Conservation (phyloP, 75 land plant species). For the Azolla pinnata region DNA sequence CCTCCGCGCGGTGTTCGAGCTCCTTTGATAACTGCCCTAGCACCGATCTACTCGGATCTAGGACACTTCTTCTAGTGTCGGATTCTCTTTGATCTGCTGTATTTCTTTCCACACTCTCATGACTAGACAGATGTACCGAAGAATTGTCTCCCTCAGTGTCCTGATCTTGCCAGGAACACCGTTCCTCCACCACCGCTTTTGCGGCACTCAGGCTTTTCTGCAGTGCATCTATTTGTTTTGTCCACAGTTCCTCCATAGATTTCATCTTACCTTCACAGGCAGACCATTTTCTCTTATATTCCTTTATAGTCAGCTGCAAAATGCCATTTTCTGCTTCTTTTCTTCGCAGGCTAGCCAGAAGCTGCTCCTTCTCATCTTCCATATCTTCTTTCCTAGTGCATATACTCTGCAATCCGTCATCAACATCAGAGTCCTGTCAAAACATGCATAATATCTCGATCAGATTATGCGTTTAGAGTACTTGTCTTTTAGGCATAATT, state of each 20-base stretch:
- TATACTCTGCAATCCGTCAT: too few relatives aligned
- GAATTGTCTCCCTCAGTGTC: slow-evolving; percentile 54
- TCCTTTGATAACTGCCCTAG: slow-evolving; percentile 54
- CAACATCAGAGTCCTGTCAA: too few relatives aligned
- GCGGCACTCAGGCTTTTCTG: slow-evolving; percentile 73
- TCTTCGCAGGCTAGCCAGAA: slow-evolving; percentile 41
- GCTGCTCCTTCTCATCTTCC: too few relatives aligned
- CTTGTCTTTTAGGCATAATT: too few relatives aligned
- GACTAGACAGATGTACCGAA: slow-evolving; percentile 19
- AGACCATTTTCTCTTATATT: slow-evolving; percentile 60
- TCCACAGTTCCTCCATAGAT: slow-evolving; percentile 86
- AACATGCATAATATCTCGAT: too few relatives aligned
- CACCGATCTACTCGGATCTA: slow-evolving; percentile 40
- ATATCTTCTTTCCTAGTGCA: too few relatives aligned
- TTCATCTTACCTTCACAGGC: slow-evolving; percentile 69
- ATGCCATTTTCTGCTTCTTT: slow-evolving; percentile 78
- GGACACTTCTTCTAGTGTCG: slow-evolving; percentile 22
- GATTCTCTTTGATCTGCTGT: too few relatives aligned
- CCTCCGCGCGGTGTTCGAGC: slow-evolving; percentile 64
- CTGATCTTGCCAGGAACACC: slow-evolving; percentile 21
- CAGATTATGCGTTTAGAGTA: too few relatives aligned
- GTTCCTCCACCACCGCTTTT: slow-evolving; percentile 19
- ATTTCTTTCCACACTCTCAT: too few relatives aligned
- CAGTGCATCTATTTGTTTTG: slow-evolving; percentile 54
- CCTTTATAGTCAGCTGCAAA: slow-evolving; percentile 44